Base-by-base conservation (phyloP, 257 asterid species). In the Dorcoceras hygrometricum region DNA sequence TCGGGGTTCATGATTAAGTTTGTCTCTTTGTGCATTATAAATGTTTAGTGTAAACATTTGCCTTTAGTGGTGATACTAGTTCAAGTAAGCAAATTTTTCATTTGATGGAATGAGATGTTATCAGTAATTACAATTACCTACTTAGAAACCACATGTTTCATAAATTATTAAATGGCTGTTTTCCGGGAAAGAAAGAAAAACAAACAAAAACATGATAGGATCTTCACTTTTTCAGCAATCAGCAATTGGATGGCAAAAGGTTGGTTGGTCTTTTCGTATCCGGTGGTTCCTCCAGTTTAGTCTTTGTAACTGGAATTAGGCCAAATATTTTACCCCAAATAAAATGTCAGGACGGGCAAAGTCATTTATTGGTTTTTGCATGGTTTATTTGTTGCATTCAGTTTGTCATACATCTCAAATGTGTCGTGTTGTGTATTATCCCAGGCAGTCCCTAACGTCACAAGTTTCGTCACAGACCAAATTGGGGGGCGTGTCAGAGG, bases 401-500 rank as follows among this genome's bases (percentile, higher is more conserved):
- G 64, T 50, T 65, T 25, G 46, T 31, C 14, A 11, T 12, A n/a
- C 23, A 6, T 22, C 22, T 16, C 10, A 36, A 28, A 14, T 66
- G 36, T 29, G 26, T 6, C 39, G 34, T 50, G 20, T 65, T 64
- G 2, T 20, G 23, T 65, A 8, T 65, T 77, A 39, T 39, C 50
- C 73, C 77, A 93, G 99, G 97, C 89, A 43, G 71, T 88, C 43
- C 99, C 99, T 23, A 75, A 82, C 62, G 66, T 86, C 57, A 76
- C 96, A 16, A 82, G 88, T 73, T 69, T 86, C 6, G 74, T 53
- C 27, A 59, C 84, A 16, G 92, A 85, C 62, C 77, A 82, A 75
- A 68, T 88, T 4, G 96, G 97, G 55, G 99, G 99, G 31, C 75
- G 97, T 67, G 77, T 75, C n/a, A 81, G 99, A 77, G 95, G 96